phyloP scores from a whole-genome alignment of 2,329 filamentous ascomycete species.

The Samsoniella hepiali region DNA sequence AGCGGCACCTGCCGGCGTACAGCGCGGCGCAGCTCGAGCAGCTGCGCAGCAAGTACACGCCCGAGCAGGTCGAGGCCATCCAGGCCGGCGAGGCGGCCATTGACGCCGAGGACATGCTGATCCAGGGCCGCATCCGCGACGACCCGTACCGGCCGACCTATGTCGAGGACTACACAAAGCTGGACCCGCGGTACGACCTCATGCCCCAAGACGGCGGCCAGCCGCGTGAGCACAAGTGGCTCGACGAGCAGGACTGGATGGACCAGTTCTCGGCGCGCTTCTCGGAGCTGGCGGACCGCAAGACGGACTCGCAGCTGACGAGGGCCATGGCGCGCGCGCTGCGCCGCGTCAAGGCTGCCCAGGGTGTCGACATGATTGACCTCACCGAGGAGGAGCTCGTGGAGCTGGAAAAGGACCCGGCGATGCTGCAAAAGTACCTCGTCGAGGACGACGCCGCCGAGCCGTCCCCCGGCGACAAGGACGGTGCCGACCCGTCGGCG shows the following conservation, averaged over 20 bases:
- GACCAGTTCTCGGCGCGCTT: conserved; percentile 54
- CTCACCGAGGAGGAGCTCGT: conserved; percentile 49
- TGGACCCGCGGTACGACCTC: conserved; percentile 76
- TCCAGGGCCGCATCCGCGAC: conserved; percentile 66
- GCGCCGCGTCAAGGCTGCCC: conserved; percentile 40
- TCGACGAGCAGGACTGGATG: conserved; percentile 56
- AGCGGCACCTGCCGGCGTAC: conserved; percentile 59
- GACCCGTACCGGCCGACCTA: conserved; percentile 73
- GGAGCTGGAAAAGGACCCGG: conserved; percentile 39
- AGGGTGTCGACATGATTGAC: conserved; percentile 44
- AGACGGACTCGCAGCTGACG: conserved; percentile 41
- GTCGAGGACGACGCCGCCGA: conserved; percentile 29
- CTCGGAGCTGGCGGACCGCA: conserved; percentile 40
- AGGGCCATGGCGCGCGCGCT: conserved; percentile 41
- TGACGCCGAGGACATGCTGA: conserved; percentile 67
- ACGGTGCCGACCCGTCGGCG: conserved; percentile 24
- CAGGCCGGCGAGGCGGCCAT: conserved; percentile 77
- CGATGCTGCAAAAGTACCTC: conserved; percentile 38
- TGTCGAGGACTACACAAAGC: conserved; percentile 75
- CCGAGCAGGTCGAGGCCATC: conserved; percentile 77
- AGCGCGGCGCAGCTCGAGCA: conserved; percentile 60
- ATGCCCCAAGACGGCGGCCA: conserved; percentile 48
- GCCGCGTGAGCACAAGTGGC: conserved; percentile 55
- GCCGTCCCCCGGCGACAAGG: conserved; percentile 22
- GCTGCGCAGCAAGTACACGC: conserved; percentile 68